Evolutionary conservation across 441 rosid species (phyloP), one percentile per base, ranked within the genome.

Genomic region (Euphorbia celastroides): DNA sequence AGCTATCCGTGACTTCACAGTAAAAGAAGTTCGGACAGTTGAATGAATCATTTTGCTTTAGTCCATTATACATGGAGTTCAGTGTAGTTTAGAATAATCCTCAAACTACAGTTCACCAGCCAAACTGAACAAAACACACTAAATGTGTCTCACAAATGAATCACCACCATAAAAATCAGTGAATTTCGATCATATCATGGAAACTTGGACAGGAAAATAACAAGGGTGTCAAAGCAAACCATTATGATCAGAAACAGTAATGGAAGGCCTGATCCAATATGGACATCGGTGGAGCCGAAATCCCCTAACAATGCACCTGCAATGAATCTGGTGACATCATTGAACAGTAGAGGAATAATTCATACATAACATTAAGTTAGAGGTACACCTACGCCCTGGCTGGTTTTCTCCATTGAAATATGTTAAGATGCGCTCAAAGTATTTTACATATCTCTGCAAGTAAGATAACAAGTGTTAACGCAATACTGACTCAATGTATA

Each of bases 271-370:
- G 75, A 92, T 78, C 98, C 98, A 95, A 73, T 88, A 95, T 50
- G 99, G 99, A 69, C 99, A 95, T 70, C 91, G 81, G 76, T 88
- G 98, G 68, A 95, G 95, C 79, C 98, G 92, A 72, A 95, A 90
- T 61, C 96, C 98, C 71, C 99, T 82, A 57, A 95, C 92, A 87
- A 95, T 87, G 88, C 98, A 92, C 85, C 98, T 95, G 78, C 28
- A 80, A 41, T 64, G 67, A 68, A 72, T 22, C 26, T 51, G 26
- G 23, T 17, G 20, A 61, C 14, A 13, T 79, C 64, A 79, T 67
- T 46, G 60, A 57, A 28, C 65, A 5, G 14, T 4, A n/a, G 59
- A 20, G 19, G 27, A 10, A 26, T 1, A 13, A 32, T 9, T 7
- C 5, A 3, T 20, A 1, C 20, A 9, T 68, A 34, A 65, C 50